Percentiles rank a stretch among this genome's conserved stretches.
phyloP scores from a whole-genome alignment of 495 filamentous ascomycete genomes.

The Penicillium cinerascens region DNA sequence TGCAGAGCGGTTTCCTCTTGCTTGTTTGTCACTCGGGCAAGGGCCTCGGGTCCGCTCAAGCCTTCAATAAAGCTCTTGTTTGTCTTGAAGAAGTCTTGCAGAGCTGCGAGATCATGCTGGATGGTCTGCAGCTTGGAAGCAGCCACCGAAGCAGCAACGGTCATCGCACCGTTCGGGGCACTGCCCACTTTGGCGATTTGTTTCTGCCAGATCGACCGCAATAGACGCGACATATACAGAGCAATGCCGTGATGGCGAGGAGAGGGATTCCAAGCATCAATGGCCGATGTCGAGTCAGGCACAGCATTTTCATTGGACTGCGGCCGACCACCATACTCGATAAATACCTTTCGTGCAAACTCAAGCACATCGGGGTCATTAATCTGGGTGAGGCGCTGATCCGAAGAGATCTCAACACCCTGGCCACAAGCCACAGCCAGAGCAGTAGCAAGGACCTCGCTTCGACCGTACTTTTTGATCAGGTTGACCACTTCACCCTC shows the following conservation, averaged over 20 bases:
- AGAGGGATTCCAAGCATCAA: conserved; percentile 82
- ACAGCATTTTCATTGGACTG: conserved; percentile 67
- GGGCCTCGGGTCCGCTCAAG: conserved; percentile 76
- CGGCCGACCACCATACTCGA: conserved; percentile 84
- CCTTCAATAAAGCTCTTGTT: conserved; percentile 93
- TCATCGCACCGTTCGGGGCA: conserved; percentile 53
- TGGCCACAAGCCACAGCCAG: conserved; percentile 96
- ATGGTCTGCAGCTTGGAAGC: conserved; percentile 65
- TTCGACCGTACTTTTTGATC: conserved; percentile 74
- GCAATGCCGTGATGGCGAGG: conserved; percentile 84
- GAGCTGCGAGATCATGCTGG: conserved; percentile 72
- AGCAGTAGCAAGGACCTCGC: conserved; percentile 83
- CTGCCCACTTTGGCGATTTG: conserved; percentile 55
- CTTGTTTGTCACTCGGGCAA: conserved; percentile 65
- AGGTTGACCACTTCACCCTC: conserved; percentile 80
- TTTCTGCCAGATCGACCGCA: conserved; percentile 82
- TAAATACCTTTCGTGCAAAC: conserved; percentile 78
- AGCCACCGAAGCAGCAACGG: conserved; percentile 49
- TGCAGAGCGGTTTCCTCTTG: conserved; percentile 88
- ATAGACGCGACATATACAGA: conserved; percentile 78
- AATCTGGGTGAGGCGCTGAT: conserved; percentile 62
- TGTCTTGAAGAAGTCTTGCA: conserved; percentile 74
- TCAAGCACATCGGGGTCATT: conserved; percentile 81
- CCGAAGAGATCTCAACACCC: conserved; percentile 70
- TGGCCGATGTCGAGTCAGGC: conserved; percentile 54